phyloP scores from a whole-genome alignment of 164 flowering plant genomes.

The Kingdonia uniflora region DNA sequence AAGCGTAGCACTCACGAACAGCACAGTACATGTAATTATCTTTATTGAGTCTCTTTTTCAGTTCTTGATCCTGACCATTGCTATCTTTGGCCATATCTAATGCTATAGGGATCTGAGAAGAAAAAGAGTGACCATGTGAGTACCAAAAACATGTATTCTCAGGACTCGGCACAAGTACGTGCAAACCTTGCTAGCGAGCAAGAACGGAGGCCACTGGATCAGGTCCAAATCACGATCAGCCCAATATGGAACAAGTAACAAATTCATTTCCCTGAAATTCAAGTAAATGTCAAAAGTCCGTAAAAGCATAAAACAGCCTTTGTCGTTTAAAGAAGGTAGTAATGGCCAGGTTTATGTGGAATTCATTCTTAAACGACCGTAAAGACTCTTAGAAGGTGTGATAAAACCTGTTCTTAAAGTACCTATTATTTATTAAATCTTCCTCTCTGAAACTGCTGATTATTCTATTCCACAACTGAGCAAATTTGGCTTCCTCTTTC shows the following conservation, averaged over 20 bases:
- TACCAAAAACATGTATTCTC: too few relatives aligned
- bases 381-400: too few relatives aligned
- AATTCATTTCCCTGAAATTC: constrained; percentile 70
- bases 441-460: constrained; percentile 86
- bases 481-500: constrained; percentile 77
- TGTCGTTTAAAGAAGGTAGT: too few relatives aligned
- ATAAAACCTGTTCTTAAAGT: not conserved
- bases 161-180: not conserved
- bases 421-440: constrained; percentile 87
- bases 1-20: constrained; percentile 79
- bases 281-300: too few relatives aligned
- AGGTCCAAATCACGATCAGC: constrained; percentile 79
- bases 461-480: constrained; percentile 91
- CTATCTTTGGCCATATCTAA: constrained; percentile 98
- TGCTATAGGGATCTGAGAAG: constrained; percentile 78
- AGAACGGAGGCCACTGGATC: constrained; percentile 95
- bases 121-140: not conserved
- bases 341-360: too few relatives aligned
- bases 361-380: too few relatives aligned
- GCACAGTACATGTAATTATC: constrained; percentile 83
- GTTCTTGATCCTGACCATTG: constrained; percentile 72
- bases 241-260: constrained; percentile 96
- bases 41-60: constrained; percentile 56
- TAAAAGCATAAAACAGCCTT: too few relatives aligned
- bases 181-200: constrained; percentile 94